Evolutionary conservation across 129 eudicot species (phyloP).

Genomic region (Flaveria bidentis): DNA sequence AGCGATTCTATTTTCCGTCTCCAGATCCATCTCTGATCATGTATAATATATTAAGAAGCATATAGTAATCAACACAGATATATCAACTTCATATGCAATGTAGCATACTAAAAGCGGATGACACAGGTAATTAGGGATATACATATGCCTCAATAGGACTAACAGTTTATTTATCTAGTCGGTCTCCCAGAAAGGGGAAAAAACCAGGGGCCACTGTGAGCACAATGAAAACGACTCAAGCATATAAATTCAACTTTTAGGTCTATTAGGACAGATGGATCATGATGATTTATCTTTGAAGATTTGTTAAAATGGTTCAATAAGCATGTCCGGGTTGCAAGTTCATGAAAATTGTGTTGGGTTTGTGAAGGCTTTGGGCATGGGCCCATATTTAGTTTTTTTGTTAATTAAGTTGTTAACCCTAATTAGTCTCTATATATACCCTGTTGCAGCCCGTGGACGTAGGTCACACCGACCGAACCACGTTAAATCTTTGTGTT

Average conservation of each 20-base stretch:
- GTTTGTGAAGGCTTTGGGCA: too few relatives aligned
- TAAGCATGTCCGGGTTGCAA: background rate
- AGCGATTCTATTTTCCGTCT: constrained; percentile 89
- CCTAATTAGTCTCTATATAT: too few relatives aligned
- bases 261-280: background rate
- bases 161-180: background rate
- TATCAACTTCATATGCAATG: background rate
- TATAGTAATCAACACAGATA: background rate
- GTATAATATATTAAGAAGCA: background rate
- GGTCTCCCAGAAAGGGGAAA: background rate
- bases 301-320: background rate
- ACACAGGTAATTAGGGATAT: background rate
- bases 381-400: too few relatives aligned
- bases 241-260: background rate
- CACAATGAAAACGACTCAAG: background rate
- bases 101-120: background rate
- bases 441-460: too few relatives aligned
- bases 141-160: background rate
- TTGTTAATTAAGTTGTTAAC: too few relatives aligned
- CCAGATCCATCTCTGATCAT: constrained; percentile 66
- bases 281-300: background rate
- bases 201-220: background rate
- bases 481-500: too few relatives aligned
- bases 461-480: too few relatives aligned
- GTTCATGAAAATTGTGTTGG: background rate